Evolutionary conservation across 495 filamentous ascomycete species (phyloP).

Genomic region (Xylaria curta): DNA sequence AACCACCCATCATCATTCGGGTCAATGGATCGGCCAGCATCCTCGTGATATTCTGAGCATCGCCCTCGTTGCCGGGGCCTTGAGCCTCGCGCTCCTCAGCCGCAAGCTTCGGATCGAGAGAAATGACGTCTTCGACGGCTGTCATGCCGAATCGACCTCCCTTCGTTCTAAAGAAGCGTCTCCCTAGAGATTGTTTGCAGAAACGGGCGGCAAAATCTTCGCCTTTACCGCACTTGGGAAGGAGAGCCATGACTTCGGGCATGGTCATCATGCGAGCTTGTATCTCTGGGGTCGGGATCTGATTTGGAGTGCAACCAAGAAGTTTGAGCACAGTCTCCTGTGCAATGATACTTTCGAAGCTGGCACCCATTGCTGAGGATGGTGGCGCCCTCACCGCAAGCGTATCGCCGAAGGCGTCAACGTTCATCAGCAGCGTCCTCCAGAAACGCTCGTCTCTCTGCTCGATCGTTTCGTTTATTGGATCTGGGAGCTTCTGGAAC

Average conservation of each 20-base stretch:
- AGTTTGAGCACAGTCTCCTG: conserved; percentile 29
- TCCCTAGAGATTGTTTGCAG: conserved; percentile 19
- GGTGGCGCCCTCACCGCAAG: not conserved
- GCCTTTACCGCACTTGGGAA: conserved; percentile 26
- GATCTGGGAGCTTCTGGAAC: conserved; percentile 20
- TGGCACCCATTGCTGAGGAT: not conserved
- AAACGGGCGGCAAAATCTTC: conserved; percentile 16
- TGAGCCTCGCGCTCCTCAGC: conserved; percentile 1
- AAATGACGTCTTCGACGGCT: conserved; percentile 30
- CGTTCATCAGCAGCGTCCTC: conserved; percentile 34
- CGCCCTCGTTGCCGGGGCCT: not conserved
- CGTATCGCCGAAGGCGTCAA: not conserved
- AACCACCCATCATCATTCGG: not conserved
- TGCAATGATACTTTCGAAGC: conserved; percentile 31
- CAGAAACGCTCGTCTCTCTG: conserved; percentile 31
- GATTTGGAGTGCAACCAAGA: conserved; percentile 30
- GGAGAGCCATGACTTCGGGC: conserved; percentile 28
- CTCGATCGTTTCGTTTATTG: conserved; percentile 12
- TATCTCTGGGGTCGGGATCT: conserved; percentile 28
- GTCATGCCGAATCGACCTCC: conserved; percentile 34
- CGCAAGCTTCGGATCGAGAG: conserved; percentile 9
- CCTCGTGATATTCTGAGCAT: not conserved
- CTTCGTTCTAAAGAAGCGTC: conserved; percentile 33
- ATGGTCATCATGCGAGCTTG: conserved; percentile 22
- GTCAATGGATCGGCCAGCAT: not conserved